Base-by-base conservation (phyloP, 2,329 filamentous ascomycete genomes). In the Akanthomyces muscarius region DNA sequence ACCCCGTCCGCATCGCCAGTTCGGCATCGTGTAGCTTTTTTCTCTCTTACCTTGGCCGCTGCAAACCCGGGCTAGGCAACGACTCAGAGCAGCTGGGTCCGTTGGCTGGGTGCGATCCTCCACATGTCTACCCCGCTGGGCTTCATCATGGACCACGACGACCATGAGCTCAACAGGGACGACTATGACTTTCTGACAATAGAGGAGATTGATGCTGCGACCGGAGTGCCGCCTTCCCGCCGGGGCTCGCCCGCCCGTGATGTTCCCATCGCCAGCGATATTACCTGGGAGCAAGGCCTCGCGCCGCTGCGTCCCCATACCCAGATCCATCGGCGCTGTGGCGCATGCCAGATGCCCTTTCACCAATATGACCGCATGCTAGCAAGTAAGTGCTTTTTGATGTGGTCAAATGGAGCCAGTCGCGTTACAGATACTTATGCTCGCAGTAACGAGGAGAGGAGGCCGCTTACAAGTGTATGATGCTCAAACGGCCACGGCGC, bases 281-380 rank as follows among this genome's bases (percentile, higher is more conserved):
- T 48, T 8, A 51, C 33, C 33, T 59, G 56, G 56, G 56, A 16
- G 1, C 3, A 36, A 4, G 56, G 44, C 18, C 33, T 36, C 10
- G 21, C 47, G 7, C 18, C 47, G 14, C 23, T 25, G 33, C 57
- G 57, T n/a, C 57, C 57, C 23, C 57, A 61, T 45, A 61, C 57
- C 16, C 57, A 53, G 57, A 62, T 62, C 41, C 59, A 62, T 47
- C 59, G 28, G 7, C 50, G 42, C 4, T 62, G 59, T n/a, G 51
- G 59, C 42, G 42, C 41, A 13, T 62, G 59, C 30, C 59, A 62
- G 41, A 42, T 54, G 41, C 45, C 59, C 13, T 62, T 62, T 62
- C 38, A 41, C n/a, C 28, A 33, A 4, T 44, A 55, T 16, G 59
- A 62, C n/a, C 50, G 51, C 41, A 54, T 62, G 50, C 2, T 62